These are phyloP conservation scores for Hypoxylon subgilvum DNA, from an alignment of 495 filamentous ascomycete genomes.

Conservation along the genomic window DNA sequence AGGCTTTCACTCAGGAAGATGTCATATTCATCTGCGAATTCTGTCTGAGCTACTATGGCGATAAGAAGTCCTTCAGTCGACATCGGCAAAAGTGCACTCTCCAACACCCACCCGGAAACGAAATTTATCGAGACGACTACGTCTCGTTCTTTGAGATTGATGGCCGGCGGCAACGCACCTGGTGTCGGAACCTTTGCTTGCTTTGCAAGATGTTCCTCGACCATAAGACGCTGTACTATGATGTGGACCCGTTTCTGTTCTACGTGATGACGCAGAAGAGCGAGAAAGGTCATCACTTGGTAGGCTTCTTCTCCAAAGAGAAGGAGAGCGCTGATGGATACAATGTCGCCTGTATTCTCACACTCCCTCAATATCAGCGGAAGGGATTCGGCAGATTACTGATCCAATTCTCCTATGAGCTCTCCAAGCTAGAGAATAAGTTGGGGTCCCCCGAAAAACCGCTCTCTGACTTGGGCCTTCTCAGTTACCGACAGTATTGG, in stretches of 20 bases:
- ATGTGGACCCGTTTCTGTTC: constrained; percentile 97
- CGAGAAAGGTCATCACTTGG: constrained; percentile 85
- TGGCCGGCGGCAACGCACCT: constrained; percentile 89
- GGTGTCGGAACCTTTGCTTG: constrained; percentile 95
- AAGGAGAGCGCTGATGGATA: constrained; percentile 96
- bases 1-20: constrained; percentile 82
- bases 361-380: constrained; percentile 91
- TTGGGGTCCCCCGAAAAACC: constrained; percentile 96
- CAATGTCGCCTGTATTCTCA: constrained; percentile 97
- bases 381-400: constrained; percentile 91
- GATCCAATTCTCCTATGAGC: constrained; percentile 97
- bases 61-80: constrained; percentile 75
- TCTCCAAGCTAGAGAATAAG: constrained; percentile 92
- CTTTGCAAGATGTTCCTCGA: constrained; percentile 96
- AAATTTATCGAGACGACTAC: constrained; percentile 94
- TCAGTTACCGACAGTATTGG: constrained; percentile 96
- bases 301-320: constrained; percentile 98
- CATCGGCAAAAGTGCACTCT: constrained; percentile 91
- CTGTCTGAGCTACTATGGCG: constrained; percentile 88
- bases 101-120: constrained; percentile 92
- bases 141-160: constrained; percentile 98
- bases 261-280: constrained; percentile 95
- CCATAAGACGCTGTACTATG: constrained; percentile 99
- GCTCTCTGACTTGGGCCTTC: constrained; percentile 86
- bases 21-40: constrained; percentile 97